These are phyloP conservation scores for Monosporozyma aerobia DNA, from an alignment of 805 yeast genomes.

Conservation along the genomic window DNA sequence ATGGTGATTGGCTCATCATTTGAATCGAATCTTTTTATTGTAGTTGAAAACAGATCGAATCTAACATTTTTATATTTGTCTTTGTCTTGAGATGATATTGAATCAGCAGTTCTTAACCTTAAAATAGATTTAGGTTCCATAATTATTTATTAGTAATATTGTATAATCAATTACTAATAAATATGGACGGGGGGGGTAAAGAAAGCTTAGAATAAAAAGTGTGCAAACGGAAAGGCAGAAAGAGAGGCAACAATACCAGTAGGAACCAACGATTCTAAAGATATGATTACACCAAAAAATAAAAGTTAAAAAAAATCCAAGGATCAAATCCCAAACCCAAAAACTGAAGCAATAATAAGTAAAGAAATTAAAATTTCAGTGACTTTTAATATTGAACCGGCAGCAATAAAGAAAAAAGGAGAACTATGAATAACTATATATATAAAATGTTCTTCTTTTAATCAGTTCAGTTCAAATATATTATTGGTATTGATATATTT, in stretches of 20 bases:
- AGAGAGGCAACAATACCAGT: not conserved
- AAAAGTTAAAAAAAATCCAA: not conserved
- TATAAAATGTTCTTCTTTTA: not conserved
- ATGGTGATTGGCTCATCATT: conserved; percentile 53
- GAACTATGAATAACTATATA: not conserved
- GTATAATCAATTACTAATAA: not conserved
- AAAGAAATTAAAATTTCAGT: not conserved
- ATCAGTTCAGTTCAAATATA: too few species aligned
- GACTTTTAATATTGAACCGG: not conserved
- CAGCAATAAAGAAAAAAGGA: not conserved
- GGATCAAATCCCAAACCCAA: not conserved
- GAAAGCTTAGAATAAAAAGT: not conserved
- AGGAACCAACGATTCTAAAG: not conserved
- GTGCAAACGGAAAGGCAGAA: not conserved
- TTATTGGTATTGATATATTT: too few species aligned
- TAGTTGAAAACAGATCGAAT: conserved; percentile 52
- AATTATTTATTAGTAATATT: not conserved
- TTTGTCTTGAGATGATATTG: not conserved
- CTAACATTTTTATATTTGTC: conserved; percentile 42
- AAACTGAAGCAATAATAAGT: not conserved
- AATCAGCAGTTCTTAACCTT: not conserved
- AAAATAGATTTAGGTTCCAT: not conserved
- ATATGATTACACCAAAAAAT: not conserved
- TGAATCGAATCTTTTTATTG: conserved; percentile 56
- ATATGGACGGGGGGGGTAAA: not conserved